Evolutionary conservation across 768 basidiomycete genomes (phyloP).

Genomic region (Mrakia gelida): DNA sequence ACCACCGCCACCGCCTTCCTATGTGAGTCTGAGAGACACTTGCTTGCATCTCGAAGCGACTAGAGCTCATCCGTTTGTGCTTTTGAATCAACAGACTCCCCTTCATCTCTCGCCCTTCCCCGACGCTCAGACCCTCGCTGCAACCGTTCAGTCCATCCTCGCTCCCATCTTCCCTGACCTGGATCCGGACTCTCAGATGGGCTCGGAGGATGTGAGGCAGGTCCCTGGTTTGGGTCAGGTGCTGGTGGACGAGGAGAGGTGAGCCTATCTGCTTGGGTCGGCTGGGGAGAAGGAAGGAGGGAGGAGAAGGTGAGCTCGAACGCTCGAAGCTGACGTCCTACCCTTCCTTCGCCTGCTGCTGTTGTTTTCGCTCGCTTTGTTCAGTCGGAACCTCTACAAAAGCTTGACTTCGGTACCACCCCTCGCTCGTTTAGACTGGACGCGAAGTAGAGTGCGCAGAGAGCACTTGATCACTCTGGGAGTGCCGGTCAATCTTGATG

Average conservation of each 20-base stretch:
- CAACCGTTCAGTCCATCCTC: slow-evolving; percentile 63
- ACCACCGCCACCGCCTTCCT: slow-evolving; percentile 17
- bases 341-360: not conserved
- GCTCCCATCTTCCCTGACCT: slow-evolving; percentile 58
- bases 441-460: slow-evolving; percentile 79
- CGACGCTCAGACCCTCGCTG: slow-evolving; percentile 54
- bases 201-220: slow-evolving; percentile 59
- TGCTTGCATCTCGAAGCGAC: not conserved
- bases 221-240: slow-evolving; percentile 76
- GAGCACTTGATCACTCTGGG: slow-evolving; percentile 88
- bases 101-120: slow-evolving; percentile 64
- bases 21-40: not conserved
- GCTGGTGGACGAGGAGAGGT: slow-evolving; percentile 72
- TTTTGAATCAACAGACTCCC: slow-evolving; percentile 53
- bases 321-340: slow-evolving; percentile 2
- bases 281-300: too few relatives aligned
- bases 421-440: slow-evolving; percentile 82
- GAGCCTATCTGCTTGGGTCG: slow-evolving; percentile 26
- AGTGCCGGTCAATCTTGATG: slow-evolving; percentile 91
- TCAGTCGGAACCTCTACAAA: slow-evolving; percentile 74
- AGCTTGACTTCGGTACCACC: slow-evolving; percentile 52
- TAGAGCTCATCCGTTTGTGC: not conserved
- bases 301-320: too few relatives aligned
- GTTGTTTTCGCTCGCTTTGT: not conserved
- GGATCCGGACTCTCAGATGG: slow-evolving; percentile 39